phyloP scores from a whole-genome alignment of 2,329 filamentous ascomycete genomes.

The Knufia petricola region DNA sequence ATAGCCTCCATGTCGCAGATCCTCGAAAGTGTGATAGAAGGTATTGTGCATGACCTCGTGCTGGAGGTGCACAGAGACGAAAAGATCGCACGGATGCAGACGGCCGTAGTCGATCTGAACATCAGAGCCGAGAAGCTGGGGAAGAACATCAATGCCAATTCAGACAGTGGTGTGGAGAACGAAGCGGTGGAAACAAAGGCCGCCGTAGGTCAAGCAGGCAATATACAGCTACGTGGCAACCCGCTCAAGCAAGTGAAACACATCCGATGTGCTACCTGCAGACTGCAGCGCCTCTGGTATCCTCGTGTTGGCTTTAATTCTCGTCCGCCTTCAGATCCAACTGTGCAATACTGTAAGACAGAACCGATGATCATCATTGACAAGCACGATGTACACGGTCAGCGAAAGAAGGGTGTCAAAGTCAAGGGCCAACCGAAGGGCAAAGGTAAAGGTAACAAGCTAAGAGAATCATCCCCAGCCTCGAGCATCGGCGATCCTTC shows the following conservation, averaged over 20 bases:
- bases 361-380: conserved; percentile 48
- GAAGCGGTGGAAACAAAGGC: conserved; percentile 39
- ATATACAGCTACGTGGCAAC: conserved; percentile 47
- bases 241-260: conserved; percentile 50
- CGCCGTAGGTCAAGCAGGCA: conserved; percentile 44
- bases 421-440: conserved; percentile 27
- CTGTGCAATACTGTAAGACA: conserved; percentile 46
- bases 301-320: conserved; percentile 45
- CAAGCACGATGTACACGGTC: conserved; percentile 53
- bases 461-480: conserved; percentile 27
- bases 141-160: conserved; percentile 26
- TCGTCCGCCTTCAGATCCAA: conserved; percentile 39
- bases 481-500: conserved; percentile 25
- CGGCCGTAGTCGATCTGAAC: conserved; percentile 36
- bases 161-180: conserved; percentile 25
- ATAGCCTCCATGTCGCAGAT: conserved; percentile 29
- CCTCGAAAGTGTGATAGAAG: conserved; percentile 49
- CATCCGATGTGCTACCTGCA: conserved; percentile 51
- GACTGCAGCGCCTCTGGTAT: conserved; percentile 49
- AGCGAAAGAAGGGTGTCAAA: conserved; percentile 24
- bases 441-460: conserved; percentile 42
- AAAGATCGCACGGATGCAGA: conserved; percentile 50
- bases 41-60: conserved; percentile 51
- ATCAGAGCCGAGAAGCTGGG: conserved; percentile 32
- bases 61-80: conserved; percentile 51